Evolutionary conservation across 2,329 filamentous ascomycete species (phyloP).

Genomic region (Nemania sp.): DNA sequence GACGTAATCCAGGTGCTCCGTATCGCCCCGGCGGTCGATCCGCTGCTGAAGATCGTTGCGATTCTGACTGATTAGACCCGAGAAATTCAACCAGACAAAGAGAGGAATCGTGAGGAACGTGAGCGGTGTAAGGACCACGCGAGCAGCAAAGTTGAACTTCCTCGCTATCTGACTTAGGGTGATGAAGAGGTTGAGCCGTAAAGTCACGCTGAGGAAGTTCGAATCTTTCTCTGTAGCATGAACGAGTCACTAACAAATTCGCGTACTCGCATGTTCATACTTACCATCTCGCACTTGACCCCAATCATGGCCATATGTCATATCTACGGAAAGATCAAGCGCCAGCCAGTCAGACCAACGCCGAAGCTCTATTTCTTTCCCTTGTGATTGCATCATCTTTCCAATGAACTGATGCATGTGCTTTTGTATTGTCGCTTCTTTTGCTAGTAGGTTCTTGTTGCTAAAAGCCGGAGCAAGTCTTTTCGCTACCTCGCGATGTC

Average conservation of each 20-base stretch:
- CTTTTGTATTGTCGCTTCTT: slow-evolving; percentile 16
- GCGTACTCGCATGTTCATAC: not conserved
- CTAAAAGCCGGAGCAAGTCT: slow-evolving; percentile 24
- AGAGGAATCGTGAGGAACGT: slow-evolving; percentile 24
- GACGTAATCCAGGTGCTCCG: slow-evolving; percentile 32
- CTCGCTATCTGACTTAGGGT: slow-evolving; percentile 12
- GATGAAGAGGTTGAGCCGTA: slow-evolving; percentile 10
- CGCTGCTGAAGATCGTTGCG: slow-evolving; percentile 23
- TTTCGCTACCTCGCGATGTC: slow-evolving; percentile 25
- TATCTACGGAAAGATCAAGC: slow-evolving; percentile 30
- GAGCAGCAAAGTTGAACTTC: slow-evolving; percentile 20
- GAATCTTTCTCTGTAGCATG: slow-evolving; percentile 12
- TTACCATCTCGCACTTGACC: slow-evolving; percentile 29
- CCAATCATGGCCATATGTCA: slow-evolving; percentile 27
- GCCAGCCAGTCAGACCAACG: slow-evolving; percentile 31
- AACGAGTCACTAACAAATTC: not conserved
- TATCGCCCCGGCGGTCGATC: slow-evolving; percentile 28
- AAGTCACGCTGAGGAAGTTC: not conserved
- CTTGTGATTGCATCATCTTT: slow-evolving; percentile 5
- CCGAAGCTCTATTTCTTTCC: slow-evolving; percentile 17
- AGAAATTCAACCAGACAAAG: slow-evolving; percentile 9
- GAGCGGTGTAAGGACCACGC: slow-evolving; percentile 16
- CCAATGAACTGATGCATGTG: slow-evolving; percentile 20
- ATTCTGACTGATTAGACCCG: slow-evolving; percentile 19
- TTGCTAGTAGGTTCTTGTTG: slow-evolving; percentile 12